Evolutionary conservation across 2,329 filamentous ascomycete species (phyloP).

Genomic region (Cephalotrichum gorgonifer): DNA sequence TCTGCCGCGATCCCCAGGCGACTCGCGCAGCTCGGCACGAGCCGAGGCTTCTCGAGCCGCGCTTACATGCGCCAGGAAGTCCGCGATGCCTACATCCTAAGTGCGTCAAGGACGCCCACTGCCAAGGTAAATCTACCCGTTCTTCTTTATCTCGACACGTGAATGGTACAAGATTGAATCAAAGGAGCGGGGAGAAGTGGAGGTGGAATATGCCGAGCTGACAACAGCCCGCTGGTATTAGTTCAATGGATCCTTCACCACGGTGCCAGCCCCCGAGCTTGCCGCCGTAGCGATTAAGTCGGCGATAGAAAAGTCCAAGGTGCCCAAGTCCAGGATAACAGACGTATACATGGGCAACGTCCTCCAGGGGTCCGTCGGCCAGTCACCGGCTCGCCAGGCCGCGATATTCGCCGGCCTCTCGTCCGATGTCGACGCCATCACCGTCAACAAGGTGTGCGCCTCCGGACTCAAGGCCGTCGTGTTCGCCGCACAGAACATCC

Average conservation of each 20-base stretch:
- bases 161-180: neutral
- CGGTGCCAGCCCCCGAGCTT: conserved; percentile 75
- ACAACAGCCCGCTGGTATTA: conserved; percentile 22
- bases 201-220: neutral
- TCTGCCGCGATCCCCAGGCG: conserved; percentile 23
- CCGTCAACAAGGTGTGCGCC: conserved; percentile 97
- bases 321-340: conserved; percentile 71
- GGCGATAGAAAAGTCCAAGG: conserved; percentile 73
- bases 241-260: conserved; percentile 91
- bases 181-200: no score
- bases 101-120: conserved; percentile 80
- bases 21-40: neutral
- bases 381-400: conserved; percentile 87
- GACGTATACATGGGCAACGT: conserved; percentile 99
- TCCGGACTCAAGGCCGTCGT: conserved; percentile 88
- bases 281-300: conserved; percentile 87
- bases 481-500: conserved; percentile 87
- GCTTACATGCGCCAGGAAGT: conserved; percentile 51
- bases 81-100: conserved; percentile 87
- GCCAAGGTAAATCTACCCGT: conserved; percentile 52
- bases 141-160: neutral
- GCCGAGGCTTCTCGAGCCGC: conserved; percentile 31
- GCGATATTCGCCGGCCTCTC: conserved; percentile 79
- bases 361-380: conserved; percentile 71
- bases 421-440: conserved; percentile 72